Percentiles rank a stretch among this genome's conserved stretches.
phyloP scores from a whole-genome alignment of 1,284 basidiomycete species.

The Filobasidium uniguttulatum region DNA sequence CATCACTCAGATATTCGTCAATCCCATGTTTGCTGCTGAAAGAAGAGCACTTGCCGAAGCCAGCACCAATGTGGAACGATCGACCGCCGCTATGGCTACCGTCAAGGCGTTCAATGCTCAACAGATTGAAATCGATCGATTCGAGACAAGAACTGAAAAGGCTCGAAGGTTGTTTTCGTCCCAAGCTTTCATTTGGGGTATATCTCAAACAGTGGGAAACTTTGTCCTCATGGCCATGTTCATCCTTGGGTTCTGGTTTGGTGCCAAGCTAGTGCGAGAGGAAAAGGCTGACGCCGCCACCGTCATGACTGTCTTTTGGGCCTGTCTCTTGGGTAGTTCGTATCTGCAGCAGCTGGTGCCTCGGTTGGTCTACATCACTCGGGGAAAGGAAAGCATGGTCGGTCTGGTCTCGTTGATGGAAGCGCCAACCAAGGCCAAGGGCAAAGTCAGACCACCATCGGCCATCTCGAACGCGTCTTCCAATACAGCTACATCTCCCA shows the following conservation, averaged over 20 bases:
- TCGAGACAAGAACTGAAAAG: slow-evolving; percentile 41
- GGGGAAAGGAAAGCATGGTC: slow-evolving; percentile 73
- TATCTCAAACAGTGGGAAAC: slow-evolving; percentile 54
- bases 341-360: slow-evolving; percentile 78
- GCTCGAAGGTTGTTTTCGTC: slow-evolving; percentile 40
- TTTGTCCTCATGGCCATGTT: slow-evolving; percentile 82
- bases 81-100: slow-evolving; percentile 65
- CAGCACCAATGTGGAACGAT: slow-evolving; percentile 65
- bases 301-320: slow-evolving; percentile 95
- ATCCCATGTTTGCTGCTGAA: slow-evolving; percentile 55
- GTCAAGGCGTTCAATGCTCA: slow-evolving; percentile 93
- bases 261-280: slow-evolving; percentile 65
- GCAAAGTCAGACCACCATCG: background rate
- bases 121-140: slow-evolving; percentile 45
- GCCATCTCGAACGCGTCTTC: background rate
- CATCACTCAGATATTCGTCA: slow-evolving; percentile 51
- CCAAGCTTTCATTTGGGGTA: slow-evolving; percentile 61
- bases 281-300: slow-evolving; percentile 56
- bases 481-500: background rate
- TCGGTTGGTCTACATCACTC: slow-evolving; percentile 59
- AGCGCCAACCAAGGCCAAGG: background rate
- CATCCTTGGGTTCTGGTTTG: slow-evolving; percentile 94
- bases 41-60: slow-evolving; percentile 54
- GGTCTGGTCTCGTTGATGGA: slow-evolving; percentile 50
- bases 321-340: slow-evolving; percentile 73